A percentile compares a stretch with the other conserved stretches of the same genome.
Evolutionary conservation across 2,329 filamentous ascomycete species (phyloP).

Genomic region (Mycosphaerella arachidis): DNA sequence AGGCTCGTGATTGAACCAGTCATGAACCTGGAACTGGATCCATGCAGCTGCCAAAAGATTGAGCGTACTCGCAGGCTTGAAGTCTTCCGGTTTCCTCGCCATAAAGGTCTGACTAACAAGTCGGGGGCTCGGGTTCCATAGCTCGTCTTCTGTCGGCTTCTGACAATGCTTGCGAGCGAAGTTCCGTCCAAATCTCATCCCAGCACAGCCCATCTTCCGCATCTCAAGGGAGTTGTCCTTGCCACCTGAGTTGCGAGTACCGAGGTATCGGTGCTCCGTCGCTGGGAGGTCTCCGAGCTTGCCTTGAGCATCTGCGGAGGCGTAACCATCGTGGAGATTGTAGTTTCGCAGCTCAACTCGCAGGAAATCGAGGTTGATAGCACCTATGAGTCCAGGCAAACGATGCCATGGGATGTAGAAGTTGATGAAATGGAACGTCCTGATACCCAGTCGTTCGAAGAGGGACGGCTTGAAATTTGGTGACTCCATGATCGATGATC

Average conservation of each 20-base stretch:
- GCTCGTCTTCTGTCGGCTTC: conserved; percentile 40
- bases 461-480: too few species aligned
- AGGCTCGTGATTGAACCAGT: conserved; percentile 30
- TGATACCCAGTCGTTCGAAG: too few species aligned
- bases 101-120: conserved; percentile 42
- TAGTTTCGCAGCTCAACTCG: conserved; percentile 42
- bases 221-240: conserved; percentile 40
- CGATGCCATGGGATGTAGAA: conserved; percentile 42
- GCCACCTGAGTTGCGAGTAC: conserved; percentile 43
- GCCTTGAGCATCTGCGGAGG: conserved; percentile 37
- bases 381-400: conserved; percentile 39
- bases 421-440: conserved; percentile 38
- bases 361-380: conserved; percentile 40
- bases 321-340: conserved; percentile 44
- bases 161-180: conserved; percentile 36
- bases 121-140: conserved; percentile 43
- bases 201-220: conserved; percentile 44
- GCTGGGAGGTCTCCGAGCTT: conserved; percentile 29
- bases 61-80: conserved; percentile 44
- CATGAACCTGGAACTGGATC: conserved; percentile 47
- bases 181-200: conserved; percentile 46
- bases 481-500: too few species aligned
- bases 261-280: conserved; percentile 32
- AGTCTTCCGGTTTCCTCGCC: conserved; percentile 35
- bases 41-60: conserved; percentile 47